phyloP scores from a whole-genome alignment of 176 grass and related monocot genomes.

The Chloris gayana region DNA sequence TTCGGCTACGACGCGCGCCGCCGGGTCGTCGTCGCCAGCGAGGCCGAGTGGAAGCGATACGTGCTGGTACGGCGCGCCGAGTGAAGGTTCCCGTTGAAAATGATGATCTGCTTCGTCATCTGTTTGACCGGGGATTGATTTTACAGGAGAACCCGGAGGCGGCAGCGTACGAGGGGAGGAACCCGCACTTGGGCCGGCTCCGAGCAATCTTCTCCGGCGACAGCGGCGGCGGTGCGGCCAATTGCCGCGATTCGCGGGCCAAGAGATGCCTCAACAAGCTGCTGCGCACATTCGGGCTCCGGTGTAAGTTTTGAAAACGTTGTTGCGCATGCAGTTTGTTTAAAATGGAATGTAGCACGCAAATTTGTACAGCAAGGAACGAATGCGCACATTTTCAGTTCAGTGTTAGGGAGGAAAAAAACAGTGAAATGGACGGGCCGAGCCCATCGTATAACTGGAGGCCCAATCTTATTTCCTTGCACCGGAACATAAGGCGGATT shows the following conservation, averaged over 20 bases:
- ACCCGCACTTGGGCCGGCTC: slow-evolving; percentile 9
- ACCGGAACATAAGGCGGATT: neutral
- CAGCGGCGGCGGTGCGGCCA: neutral
- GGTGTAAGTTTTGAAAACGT: neutral
- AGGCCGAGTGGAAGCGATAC: slow-evolving; percentile 42
- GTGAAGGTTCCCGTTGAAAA: too few species aligned
- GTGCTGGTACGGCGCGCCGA: slow-evolving; percentile 6
- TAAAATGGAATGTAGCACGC: too few species aligned
- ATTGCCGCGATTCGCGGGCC: neutral
- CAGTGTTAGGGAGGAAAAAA: neutral
- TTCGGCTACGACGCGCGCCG: slow-evolving; percentile 41
- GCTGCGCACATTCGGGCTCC: slow-evolving; percentile 43
- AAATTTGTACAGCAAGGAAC: neutral
- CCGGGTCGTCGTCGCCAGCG: slow-evolving; percentile 38
- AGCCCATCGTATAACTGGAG: neutral
- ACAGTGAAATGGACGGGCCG: neutral
- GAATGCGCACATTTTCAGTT: too few species aligned
- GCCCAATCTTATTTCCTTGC: neutral
- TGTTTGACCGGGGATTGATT: neutral
- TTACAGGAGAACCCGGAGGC: slow-evolving; percentile 43
- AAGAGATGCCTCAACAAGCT: slow-evolving; percentile 37
- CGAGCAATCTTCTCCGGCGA: slow-evolving; percentile 26
- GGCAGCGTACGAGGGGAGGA: slow-evolving; percentile 28
- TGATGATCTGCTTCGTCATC: neutral
- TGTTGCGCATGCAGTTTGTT: neutral